Conservation (phyloP, 345 rosid species). For the Nephelium lappaceum region DNA sequence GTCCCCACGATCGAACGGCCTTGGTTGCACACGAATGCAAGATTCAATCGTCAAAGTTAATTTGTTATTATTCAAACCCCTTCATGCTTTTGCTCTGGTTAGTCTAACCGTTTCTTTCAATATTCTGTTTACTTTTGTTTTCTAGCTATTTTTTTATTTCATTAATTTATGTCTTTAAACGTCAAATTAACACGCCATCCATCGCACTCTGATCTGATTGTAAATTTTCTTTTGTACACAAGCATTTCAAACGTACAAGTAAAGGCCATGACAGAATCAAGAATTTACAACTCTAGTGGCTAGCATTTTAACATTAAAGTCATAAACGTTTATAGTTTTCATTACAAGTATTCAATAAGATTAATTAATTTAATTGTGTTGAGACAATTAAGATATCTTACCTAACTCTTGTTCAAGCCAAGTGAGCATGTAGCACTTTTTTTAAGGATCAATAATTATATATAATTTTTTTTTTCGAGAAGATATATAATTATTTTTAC, state of each 20-base stretch:
- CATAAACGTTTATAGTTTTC: neutral
- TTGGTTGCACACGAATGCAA: neutral
- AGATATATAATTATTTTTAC: too few species aligned
- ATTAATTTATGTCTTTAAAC: neutral
- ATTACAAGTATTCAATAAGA: neutral
- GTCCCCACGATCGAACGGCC: conserved; percentile 1
- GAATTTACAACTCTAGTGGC: neutral
- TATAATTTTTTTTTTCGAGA: too few species aligned
- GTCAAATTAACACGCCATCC: neutral
- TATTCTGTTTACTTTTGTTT: conserved; percentile 15
- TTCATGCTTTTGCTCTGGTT: neutral
- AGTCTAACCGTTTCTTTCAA: conserved; percentile 6
- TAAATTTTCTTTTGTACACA: neutral
- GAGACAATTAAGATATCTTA: neutral
- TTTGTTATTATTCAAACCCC: neutral
- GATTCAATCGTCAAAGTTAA: conserved; percentile 5
- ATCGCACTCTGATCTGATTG: neutral
- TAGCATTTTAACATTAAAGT: too few species aligned
- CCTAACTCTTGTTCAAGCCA: neutral
- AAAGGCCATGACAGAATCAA: neutral
- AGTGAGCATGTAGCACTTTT: neutral
- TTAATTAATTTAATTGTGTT: neutral
- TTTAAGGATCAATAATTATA: too few species aligned
- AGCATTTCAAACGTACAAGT: neutral
- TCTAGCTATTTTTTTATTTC: conserved; percentile 3